Conservation (phyloP, 2,329 filamentous ascomycete species). For the Exophiala aquamarina region DNA sequence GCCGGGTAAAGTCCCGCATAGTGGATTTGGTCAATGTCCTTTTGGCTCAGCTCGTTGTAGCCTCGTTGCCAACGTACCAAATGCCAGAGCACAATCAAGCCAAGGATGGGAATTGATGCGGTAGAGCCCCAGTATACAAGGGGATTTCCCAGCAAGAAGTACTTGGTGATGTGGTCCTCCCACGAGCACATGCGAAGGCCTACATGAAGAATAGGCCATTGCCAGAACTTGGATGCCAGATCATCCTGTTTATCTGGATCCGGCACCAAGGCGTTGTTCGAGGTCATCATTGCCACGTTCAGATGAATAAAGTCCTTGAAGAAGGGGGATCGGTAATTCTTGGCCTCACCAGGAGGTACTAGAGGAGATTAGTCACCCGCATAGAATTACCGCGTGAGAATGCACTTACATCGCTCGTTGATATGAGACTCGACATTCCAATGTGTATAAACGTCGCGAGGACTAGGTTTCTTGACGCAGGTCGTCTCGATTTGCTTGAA, state of each 20-base stretch:
- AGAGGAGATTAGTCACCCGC: conserved; percentile 32
- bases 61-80: conserved; percentile 93
- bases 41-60: conserved; percentile 74
- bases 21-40: conserved; percentile 90
- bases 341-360: conserved; percentile 87
- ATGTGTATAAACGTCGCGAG: conserved; percentile 90
- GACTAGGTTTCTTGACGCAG: conserved; percentile 90
- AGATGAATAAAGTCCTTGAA: conserved; percentile 96
- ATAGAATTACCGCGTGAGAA: neutral
- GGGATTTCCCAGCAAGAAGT: conserved; percentile 97
- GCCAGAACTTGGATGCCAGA: conserved; percentile 94
- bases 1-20: conserved; percentile 90
- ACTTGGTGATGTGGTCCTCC: conserved; percentile 94
- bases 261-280: conserved; percentile 95
- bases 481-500: conserved; percentile 99
- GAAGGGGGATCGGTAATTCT: conserved; percentile 94
- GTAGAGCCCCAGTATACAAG: conserved; percentile 95
- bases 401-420: conserved; percentile 82
- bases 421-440: conserved; percentile 97
- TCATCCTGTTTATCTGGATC: conserved; percentile 99
- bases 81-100: conserved; percentile 76
- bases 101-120: conserved; percentile 71
- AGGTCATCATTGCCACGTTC: conserved; percentile 99
- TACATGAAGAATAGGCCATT: conserved; percentile 94
- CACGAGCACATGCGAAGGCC: conserved; percentile 98